These are phyloP conservation scores for Rhodomyrtus psidioides DNA, from an alignment of 441 rosid species.

Conservation along the genomic window DNA sequence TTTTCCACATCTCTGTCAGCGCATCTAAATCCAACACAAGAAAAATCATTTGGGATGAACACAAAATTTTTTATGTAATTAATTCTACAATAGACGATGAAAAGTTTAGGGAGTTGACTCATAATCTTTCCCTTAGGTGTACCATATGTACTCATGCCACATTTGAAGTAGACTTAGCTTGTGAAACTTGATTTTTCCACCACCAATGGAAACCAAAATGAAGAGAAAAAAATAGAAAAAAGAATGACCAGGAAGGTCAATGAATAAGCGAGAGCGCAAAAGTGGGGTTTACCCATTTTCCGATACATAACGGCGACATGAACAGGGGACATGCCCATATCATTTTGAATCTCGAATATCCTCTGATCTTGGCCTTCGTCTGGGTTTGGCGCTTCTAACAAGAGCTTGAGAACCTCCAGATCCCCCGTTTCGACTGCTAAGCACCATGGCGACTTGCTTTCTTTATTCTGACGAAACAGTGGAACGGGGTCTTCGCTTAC, in stretches of 20 bases:
- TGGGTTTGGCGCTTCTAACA: background rate
- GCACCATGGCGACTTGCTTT: background rate
- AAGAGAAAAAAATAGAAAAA: background rate
- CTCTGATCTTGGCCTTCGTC: no score
- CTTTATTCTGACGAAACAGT: background rate
- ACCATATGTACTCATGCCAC: no score
- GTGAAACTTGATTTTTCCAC: no score
- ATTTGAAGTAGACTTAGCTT: no score
- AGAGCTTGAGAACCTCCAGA: background rate
- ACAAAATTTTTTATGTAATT: no score
- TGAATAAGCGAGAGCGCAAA: background rate
- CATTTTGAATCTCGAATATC: no score
- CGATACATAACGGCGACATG: background rate
- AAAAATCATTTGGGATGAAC: no score
- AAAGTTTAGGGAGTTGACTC: no score
- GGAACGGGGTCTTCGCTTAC: background rate
- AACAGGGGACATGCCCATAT: background rate
- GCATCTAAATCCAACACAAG: no score
- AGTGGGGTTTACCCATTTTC: background rate
- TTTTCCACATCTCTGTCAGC: no score
- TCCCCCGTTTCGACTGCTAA: background rate
- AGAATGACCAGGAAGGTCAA: background rate
- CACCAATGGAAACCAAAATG: background rate
- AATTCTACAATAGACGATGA: no score
- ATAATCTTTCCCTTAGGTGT: no score